phyloP scores from a whole-genome alignment of 805 yeast species.

The Blastobotrys attinorum region DNA sequence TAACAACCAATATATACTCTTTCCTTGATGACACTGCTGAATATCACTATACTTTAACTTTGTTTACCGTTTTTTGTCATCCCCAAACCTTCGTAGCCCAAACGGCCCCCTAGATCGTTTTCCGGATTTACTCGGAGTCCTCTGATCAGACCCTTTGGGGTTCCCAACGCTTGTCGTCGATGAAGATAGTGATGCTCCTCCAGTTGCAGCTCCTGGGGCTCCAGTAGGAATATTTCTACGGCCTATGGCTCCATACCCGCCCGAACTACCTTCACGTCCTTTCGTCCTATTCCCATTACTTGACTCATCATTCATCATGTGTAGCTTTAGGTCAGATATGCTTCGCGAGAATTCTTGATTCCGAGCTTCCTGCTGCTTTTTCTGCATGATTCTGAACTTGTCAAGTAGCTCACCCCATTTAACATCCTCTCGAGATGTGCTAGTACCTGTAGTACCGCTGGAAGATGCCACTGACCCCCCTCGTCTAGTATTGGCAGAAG shows the following conservation, averaged over 20 bases:
- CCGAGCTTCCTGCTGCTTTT: constrained; percentile 16
- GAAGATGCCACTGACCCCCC: constrained; percentile 4
- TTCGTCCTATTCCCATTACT: too few species aligned
- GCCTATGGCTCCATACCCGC: too few species aligned
- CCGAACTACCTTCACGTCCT: too few species aligned
- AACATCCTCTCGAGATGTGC: constrained; percentile 19
- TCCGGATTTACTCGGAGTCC: neutral
- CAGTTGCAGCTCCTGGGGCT: neutral
- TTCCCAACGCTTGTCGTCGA: neutral
- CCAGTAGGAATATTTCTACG: too few species aligned
- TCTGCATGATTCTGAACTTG: constrained; percentile 43
- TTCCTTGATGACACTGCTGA: too few species aligned
- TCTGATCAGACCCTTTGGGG: neutral
- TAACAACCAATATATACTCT: too few species aligned
- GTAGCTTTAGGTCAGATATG: constrained; percentile 1
- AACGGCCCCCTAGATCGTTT: constrained; percentile 2
- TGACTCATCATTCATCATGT: neutral
- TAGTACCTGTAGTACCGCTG: neutral
- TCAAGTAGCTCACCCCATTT: constrained; percentile 39
- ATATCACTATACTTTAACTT: too few species aligned
- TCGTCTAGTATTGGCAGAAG: constrained; percentile 10
- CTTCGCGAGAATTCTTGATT: constrained; percentile 7
- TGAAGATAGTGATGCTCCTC: neutral
- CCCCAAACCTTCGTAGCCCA: constrained; percentile 5
- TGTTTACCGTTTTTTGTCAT: constrained; percentile 3